phyloP scores from a whole-genome alignment of 306 rosid genomes.

The Carpinus fangiana region DNA sequence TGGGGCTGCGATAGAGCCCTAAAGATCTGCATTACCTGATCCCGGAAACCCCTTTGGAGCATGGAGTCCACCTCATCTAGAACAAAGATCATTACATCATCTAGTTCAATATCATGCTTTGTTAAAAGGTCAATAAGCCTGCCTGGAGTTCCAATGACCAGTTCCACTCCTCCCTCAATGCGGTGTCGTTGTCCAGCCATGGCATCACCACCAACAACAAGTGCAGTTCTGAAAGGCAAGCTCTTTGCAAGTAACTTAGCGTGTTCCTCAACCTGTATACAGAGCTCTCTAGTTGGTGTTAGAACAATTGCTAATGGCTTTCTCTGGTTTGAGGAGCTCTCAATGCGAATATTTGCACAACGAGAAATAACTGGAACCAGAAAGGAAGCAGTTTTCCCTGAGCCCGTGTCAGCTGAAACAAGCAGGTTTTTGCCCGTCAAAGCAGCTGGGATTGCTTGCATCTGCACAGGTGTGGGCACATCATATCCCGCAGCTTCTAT shows the following conservation, averaged over 20 bases:
- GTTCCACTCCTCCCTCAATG: conserved; percentile 79
- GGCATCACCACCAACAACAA: conserved; percentile 78
- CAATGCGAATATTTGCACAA: conserved; percentile 44
- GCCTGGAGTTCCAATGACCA: conserved; percentile 83
- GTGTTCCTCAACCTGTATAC: conserved; percentile 73
- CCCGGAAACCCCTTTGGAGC: conserved; percentile 75
- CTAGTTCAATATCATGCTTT: conserved; percentile 65
- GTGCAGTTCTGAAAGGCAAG: conserved; percentile 83
- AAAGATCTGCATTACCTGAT: conserved; percentile 79
- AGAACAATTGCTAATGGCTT: conserved; percentile 71
- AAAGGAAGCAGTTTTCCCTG: conserved; percentile 83
- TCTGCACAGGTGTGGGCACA: conserved; percentile 84
- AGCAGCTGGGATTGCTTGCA: conserved; percentile 91
- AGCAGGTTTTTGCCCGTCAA: conserved; percentile 65
- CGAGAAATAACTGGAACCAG: conserved; percentile 63
- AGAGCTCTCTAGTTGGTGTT: conserved; percentile 85
- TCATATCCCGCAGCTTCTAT: conserved; percentile 76
- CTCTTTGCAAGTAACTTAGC: conserved; percentile 83
- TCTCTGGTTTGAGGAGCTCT: conserved; percentile 36
- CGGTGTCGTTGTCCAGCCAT: conserved; percentile 80
- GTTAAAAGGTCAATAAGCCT: conserved; percentile 76
- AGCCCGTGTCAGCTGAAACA: conserved; percentile 78
- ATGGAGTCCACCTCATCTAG: conserved; percentile 92
- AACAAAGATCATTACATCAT: conserved; percentile 56
- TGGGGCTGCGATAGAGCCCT: conserved; percentile 73